Evolutionary conservation across 306 rosid species (phyloP).

Genomic region (Begonia loranthoides): DNA sequence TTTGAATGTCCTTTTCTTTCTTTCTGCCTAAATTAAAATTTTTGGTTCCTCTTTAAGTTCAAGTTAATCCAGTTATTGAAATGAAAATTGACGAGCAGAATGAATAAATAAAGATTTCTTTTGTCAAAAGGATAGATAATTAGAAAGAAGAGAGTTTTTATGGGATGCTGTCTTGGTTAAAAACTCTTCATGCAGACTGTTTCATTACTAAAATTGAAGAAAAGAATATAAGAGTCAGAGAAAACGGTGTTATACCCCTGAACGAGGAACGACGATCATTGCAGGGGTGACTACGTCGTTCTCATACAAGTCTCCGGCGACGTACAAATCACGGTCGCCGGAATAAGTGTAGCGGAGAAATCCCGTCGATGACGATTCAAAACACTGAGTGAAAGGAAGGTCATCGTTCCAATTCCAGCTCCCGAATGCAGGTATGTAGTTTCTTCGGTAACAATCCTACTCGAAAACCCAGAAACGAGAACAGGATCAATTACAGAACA

Average conservation of each 20-base stretch:
- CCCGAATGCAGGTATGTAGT: slow-evolving; percentile 69
- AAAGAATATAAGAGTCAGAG: too few species aligned
- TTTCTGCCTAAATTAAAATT: too few species aligned
- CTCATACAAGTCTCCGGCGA: slow-evolving; percentile 50
- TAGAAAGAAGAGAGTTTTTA: too few species aligned
- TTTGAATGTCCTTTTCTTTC: too few species aligned
- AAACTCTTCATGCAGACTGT: too few species aligned
- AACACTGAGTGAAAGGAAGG: slow-evolving; percentile 76
- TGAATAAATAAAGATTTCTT: too few species aligned
- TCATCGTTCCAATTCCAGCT: slow-evolving; percentile 93
- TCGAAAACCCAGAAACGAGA: neutral
- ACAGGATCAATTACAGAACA: neutral
- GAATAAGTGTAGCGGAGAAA: slow-evolving; percentile 36
- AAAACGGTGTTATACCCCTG: slow-evolving; percentile 16
- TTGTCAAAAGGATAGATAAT: too few species aligned
- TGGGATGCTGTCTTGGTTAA: too few species aligned
- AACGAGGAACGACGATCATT: slow-evolving; percentile 79
- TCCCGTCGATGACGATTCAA: slow-evolving; percentile 56
- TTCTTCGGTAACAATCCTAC: slow-evolving; percentile 25
- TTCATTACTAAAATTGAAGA: too few species aligned
- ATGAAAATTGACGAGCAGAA: too few species aligned
- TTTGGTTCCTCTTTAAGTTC: too few species aligned
- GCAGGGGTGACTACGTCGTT: slow-evolving; percentile 73
- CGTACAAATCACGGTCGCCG: slow-evolving; percentile 56
- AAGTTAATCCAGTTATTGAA: too few species aligned